Conservation (phyloP, 2,329 filamentous ascomycete genomes). For the Phaeosphaeriaceae sp. region DNA sequence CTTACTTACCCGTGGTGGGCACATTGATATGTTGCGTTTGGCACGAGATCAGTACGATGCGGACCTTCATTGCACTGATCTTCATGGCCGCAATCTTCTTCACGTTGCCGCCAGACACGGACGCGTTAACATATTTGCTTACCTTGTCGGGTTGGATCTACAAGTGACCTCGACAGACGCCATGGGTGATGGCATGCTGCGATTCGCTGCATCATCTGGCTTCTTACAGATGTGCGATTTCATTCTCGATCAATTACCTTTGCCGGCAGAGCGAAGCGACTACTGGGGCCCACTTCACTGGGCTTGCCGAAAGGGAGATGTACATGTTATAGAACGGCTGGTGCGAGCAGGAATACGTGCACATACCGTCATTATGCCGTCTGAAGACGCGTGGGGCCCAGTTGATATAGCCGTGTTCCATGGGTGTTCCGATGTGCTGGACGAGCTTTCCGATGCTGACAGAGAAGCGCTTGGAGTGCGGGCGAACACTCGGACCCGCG, state of each 20-base stretch:
- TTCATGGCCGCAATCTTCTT: constrained; percentile 3
- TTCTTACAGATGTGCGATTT: constrained; percentile 8
- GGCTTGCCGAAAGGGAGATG: constrained; percentile 10
- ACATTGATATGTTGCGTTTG: constrained; percentile 5
- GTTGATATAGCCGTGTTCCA: constrained; percentile 18
- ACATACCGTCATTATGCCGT: constrained; percentile 1
- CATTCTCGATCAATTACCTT: background rate
- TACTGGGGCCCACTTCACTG: constrained; percentile 15
- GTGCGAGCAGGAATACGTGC: constrained; percentile 2
- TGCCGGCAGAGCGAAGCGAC: background rate
- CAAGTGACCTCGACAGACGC: background rate
- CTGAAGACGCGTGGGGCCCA: constrained; percentile 15
- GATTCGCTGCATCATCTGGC: constrained; percentile 11
- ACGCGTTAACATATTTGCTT: constrained; percentile 1
- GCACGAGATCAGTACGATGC: background rate
- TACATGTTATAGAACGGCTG: constrained; percentile 6
- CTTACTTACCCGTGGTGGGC: background rate
- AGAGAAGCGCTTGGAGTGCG: background rate
- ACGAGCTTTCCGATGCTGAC: constrained; percentile 3
- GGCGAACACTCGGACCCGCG: background rate
- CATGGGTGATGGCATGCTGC: constrained; percentile 9
- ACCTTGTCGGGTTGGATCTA: background rate
- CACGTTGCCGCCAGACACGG: constrained; percentile 5
- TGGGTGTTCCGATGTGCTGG: constrained; percentile 9
- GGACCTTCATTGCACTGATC: background rate